Conservation (phyloP, 441 rosid genomes). For the Euphorbia celastroides region DNA sequence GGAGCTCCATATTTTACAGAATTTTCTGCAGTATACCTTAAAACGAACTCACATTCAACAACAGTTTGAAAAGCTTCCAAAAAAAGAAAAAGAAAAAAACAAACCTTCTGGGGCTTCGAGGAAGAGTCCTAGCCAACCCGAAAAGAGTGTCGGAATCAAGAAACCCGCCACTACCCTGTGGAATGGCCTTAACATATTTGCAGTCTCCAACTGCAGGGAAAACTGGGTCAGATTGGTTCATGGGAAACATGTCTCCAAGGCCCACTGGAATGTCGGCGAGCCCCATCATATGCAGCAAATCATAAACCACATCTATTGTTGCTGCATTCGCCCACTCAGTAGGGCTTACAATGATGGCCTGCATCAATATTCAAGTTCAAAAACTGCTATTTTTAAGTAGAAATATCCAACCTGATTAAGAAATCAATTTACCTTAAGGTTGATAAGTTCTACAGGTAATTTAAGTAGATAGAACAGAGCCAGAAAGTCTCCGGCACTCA, state of each 20-base stretch:
- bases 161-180: conserved; percentile 80
- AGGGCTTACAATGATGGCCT: conserved; percentile 85
- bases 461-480: conserved; percentile 81
- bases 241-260: conserved; percentile 55
- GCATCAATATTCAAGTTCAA: not conserved
- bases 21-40: conserved; percentile 75
- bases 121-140: conserved; percentile 74
- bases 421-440: conserved; percentile 51
- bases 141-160: conserved; percentile 83
- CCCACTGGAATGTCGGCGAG: conserved; percentile 88
- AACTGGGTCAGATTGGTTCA: conserved; percentile 54
- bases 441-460: conserved; percentile 57
- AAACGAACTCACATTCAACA: not conserved
- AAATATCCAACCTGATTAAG: too few species aligned
- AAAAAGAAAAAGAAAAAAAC: not conserved
- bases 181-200: conserved; percentile 63
- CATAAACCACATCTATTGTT: conserved; percentile 74
- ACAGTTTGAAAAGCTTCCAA: not conserved
- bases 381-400: not conserved
- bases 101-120: conserved; percentile 82
- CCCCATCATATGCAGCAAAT: conserved; percentile 95
- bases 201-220: conserved; percentile 61
- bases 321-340: conserved; percentile 97
- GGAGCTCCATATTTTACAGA: conserved; percentile 57
- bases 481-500: conserved; percentile 93